Evolutionary conservation across 1,284 basidiomycete genomes (phyloP).

Genomic region (Ceratobasidium sp.): DNA sequence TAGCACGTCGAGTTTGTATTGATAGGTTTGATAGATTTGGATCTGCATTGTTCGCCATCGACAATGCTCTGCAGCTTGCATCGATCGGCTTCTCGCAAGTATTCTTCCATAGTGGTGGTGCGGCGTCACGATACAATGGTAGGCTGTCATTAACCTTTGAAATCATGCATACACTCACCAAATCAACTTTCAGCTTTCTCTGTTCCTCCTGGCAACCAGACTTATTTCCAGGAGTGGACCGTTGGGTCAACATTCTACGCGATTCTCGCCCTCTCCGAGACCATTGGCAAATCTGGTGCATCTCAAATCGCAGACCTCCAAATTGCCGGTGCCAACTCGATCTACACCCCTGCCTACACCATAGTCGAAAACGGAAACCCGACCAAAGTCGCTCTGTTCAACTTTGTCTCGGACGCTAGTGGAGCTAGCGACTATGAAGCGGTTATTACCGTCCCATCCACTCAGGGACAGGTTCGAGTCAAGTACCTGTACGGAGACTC

Average conservation of each 20-base stretch:
- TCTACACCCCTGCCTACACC: constrained; percentile 35
- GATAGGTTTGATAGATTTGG: constrained; percentile 62
- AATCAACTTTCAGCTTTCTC: constrained; percentile 28
- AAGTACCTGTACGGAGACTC: constrained; percentile 44
- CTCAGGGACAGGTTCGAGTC: constrained; percentile 43
- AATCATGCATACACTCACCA: background rate
- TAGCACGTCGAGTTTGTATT: background rate
- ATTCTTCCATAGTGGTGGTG: constrained; percentile 45
- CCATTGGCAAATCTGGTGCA: constrained; percentile 48
- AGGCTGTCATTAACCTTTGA: background rate
- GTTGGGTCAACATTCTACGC: constrained; percentile 52
- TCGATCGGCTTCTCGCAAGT: constrained; percentile 59
- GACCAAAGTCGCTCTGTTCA: constrained; percentile 50
- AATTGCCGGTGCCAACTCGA: background rate
- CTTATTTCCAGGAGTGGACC: constrained; percentile 48
- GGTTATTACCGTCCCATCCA: constrained; percentile 49
- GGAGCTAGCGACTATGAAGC: constrained; percentile 50
- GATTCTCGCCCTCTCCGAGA: constrained; percentile 50
- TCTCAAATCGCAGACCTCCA: constrained; percentile 49
- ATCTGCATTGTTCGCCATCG: constrained; percentile 72
- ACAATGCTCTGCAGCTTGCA: constrained; percentile 70
- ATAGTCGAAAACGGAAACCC: constrained; percentile 49
- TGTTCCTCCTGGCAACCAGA: constrained; percentile 45
- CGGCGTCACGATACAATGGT: constrained; percentile 39
- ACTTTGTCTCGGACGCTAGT: constrained; percentile 50